Conservation (phyloP, 1,284 basidiomycete genomes). For the Tremellales sp. region DNA sequence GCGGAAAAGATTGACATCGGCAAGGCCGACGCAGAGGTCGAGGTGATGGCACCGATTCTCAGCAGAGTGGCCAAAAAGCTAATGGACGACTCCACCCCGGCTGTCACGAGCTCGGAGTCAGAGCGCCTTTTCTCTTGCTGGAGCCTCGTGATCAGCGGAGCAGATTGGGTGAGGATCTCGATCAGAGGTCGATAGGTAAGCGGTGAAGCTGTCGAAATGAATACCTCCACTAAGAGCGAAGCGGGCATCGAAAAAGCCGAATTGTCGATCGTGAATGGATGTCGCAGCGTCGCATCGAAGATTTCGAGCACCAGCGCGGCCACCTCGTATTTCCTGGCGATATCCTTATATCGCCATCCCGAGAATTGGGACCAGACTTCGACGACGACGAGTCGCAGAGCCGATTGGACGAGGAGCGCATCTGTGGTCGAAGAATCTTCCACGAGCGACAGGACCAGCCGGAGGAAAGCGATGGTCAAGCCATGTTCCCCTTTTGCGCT, state of each 20-base stretch:
- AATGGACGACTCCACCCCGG: constrained; percentile 27
- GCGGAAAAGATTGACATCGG: constrained; percentile 28
- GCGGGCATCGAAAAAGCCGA: constrained; percentile 23
- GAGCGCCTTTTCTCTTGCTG: constrained; percentile 20
- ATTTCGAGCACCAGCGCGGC: constrained; percentile 23
- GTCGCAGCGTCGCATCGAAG: constrained; percentile 29
- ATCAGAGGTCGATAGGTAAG: constrained; percentile 40
- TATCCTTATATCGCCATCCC: constrained; percentile 38
- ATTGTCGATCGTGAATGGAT: constrained; percentile 25
- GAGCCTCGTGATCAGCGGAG: constrained; percentile 19
- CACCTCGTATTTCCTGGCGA: constrained; percentile 33
- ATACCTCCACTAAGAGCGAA: constrained; percentile 28
- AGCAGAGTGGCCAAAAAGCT: constrained; percentile 29
- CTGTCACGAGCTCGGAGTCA: constrained; percentile 28
- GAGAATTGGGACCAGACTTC: constrained; percentile 39
- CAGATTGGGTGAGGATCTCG: constrained; percentile 34
- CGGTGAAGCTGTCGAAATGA: constrained; percentile 33
- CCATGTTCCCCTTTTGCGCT: constrained; percentile 30
- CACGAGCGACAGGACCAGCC: constrained; percentile 32
- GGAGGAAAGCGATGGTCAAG: constrained; percentile 30
- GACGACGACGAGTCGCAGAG: constrained; percentile 31
- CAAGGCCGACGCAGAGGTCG: constrained; percentile 21
- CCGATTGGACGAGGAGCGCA: constrained; percentile 27
- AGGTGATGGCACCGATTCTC: constrained; percentile 22
- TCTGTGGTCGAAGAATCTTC: constrained; percentile 13